Evolutionary conservation across 306 rosid species (phyloP).

Genomic region (Phaseolus lunatus): DNA sequence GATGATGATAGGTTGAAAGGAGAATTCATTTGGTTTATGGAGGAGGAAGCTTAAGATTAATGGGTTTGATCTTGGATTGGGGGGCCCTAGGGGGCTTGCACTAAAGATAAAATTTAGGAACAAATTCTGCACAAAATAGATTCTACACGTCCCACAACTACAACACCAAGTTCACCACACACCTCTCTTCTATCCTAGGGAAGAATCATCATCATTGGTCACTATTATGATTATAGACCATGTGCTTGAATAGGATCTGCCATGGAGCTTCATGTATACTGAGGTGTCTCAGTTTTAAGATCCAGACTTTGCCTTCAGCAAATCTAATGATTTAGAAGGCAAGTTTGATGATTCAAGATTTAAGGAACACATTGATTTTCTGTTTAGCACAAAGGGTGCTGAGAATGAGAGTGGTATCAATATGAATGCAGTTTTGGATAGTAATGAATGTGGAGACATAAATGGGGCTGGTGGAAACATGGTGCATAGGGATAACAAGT

Average conservation of each 20-base stretch:
- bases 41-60: conserved; percentile 18
- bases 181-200: conserved; percentile 31
- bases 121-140: no score
- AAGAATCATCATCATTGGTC: conserved; percentile 49
- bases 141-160: conserved; percentile 36
- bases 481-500: conserved; percentile 42
- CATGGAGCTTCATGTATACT: conserved; percentile 67
- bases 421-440: conserved; percentile 44
- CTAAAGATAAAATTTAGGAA: no score
- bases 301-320: conserved; percentile 47
- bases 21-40: conserved; percentile 17
- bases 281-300: conserved; percentile 51
- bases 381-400: conserved; percentile 52
- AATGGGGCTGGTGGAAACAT: conserved; percentile 39
- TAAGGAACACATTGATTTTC: conserved; percentile 68
- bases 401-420: conserved; percentile 44
- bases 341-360: conserved; percentile 59
- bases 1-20: conserved; percentile 4
- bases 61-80: conserved; percentile 28
- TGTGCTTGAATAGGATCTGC: conserved; percentile 50
- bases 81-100: no score
- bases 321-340: conserved; percentile 46
- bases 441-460: conserved; percentile 33
- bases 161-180: conserved; percentile 25
- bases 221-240: conserved; percentile 55